Base-by-base conservation (phyloP, 148 eudicot genomes). In the Cornus controversa region DNA sequence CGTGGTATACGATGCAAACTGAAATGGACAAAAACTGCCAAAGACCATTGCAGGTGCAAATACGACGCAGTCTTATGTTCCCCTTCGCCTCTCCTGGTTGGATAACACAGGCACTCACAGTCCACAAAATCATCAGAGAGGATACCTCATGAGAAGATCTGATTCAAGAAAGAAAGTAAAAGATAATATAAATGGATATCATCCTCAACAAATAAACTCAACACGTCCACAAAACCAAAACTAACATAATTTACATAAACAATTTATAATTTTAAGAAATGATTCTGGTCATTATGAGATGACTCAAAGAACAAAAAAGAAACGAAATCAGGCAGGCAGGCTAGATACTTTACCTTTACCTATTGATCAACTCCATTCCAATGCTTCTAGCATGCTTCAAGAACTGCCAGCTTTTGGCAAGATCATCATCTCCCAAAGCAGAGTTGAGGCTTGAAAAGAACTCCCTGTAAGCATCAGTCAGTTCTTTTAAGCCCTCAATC, bases 321-420 rank as follows among this genome's bases (percentile, higher is more conserved):
- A 10, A 29, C 26, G 27, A 31, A 31, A 1, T 31, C 2, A 31
- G 34, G 34, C 34, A 31, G 34, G 34, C 2, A 31, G 34, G 34
- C 34, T 31, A 31, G 42, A 27, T 72, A 27, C 14, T 22, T 42
- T 27, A 75, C 45, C 16, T 77, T 85, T 86, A 82, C 85, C 85
- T 34, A 60, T 83, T 80, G 28, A 79, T 54, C 79, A 89, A 76
- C 80, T 82, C 84, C 58, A 66, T 58, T n/a, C 91, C 94, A 85
- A 83, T 78, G 82, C 70, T 70, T 80, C 71, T 79, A 72, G 94
- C 96, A 26, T 71, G 82, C 81, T 84, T 85, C 82, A 93, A 83
- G 54, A 67, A 0, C 67, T 76, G 82, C 26, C 77, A 68, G 74
- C 88, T 81, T 74, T 76, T 85, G 74, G 65, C 73, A 72, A 63